Base-by-base conservation (phyloP, 805 yeast genomes). In the Kodamaea kakaduensis region DNA sequence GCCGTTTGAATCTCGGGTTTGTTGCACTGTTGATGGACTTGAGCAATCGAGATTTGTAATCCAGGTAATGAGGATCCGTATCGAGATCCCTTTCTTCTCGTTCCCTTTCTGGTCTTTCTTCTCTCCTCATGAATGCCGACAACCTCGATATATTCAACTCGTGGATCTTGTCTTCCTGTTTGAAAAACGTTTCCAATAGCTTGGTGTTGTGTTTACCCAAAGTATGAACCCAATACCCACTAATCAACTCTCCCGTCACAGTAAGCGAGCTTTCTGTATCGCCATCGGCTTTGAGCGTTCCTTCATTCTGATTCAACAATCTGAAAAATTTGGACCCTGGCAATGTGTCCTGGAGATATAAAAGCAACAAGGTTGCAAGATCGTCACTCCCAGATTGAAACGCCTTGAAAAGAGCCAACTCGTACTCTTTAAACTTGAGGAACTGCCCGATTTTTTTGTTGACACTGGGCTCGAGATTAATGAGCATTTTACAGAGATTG, bases 311-410 rank as follows among this genome's bases (percentile, higher is more conserved):
- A 44, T 75, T 78, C 31, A 90, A 52, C 3, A 83, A 45, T 43
- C 80, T 77, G 58, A 82, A 82, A 42, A 90, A 80, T 32, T 80
- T 83, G 0, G 93, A 78, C 2, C 69, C 49, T 0, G 86, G 67
- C 6, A 84, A 55, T 24, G 74, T 73, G 26, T 73, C 64, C 36
- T 69, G 66, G 17, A 89, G 60, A 17, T 69, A 64, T 12, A 78
- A 51, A 30, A 90, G 51, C 0, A 83, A 77, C 36, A 73, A 71
- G 30, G 70, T 59, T 5, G 81, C 69, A 23, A 86, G 61, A 51
- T 81, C 87, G 27, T 70, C 71, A 46, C 78, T 75, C 12, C 77
- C 71, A 23, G 77, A 69, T 41, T 74, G 78, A 28, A 81, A 73
- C 0, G 90, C 75, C 46, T 81, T 84, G 28, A 70, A 54, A 25